Conservation (phyloP, 139 green algal species). For the Chlamydomonas applanata region DNA sequence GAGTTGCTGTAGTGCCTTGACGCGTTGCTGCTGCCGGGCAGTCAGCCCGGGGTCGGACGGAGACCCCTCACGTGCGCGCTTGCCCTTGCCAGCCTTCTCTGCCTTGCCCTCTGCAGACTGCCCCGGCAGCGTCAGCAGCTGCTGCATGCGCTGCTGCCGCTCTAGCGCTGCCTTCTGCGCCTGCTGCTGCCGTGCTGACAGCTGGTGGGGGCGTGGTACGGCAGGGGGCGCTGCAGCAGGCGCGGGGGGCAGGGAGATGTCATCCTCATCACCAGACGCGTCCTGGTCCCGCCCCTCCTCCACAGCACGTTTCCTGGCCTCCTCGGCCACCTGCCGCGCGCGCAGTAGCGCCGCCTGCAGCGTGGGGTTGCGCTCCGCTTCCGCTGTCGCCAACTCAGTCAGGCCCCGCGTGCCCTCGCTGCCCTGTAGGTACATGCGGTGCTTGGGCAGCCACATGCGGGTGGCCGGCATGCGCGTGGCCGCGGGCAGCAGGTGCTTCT, state of each 20-base stretch:
- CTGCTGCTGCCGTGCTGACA: background rate
- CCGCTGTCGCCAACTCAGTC: background rate
- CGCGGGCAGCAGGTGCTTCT: constrained; percentile 4
- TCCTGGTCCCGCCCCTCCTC: background rate
- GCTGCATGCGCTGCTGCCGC: background rate
- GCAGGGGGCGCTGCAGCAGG: too few relatives aligned
- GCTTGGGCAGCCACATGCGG: constrained; percentile 20
- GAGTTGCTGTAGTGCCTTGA: constrained; percentile 1
- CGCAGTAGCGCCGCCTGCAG: background rate
- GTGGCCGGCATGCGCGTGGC: background rate
- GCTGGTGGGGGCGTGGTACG: too few relatives aligned
- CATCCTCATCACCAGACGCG: too few relatives aligned
- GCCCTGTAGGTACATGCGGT: constrained; percentile 19
- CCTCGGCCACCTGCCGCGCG: background rate
- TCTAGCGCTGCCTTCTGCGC: background rate
- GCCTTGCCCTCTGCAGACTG: background rate
- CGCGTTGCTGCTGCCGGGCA: background rate
- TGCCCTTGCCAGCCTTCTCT: background rate
- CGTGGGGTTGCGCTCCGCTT: background rate
- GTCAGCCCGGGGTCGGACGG: background rate
- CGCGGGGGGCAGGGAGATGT: too few relatives aligned
- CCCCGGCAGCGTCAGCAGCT: background rate
- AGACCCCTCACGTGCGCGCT: too few relatives aligned
- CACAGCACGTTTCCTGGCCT: background rate
- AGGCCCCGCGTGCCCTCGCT: constrained; percentile 8